phyloP scores from a whole-genome alignment of 768 basidiomycete species.

The Auricularia sp. region DNA sequence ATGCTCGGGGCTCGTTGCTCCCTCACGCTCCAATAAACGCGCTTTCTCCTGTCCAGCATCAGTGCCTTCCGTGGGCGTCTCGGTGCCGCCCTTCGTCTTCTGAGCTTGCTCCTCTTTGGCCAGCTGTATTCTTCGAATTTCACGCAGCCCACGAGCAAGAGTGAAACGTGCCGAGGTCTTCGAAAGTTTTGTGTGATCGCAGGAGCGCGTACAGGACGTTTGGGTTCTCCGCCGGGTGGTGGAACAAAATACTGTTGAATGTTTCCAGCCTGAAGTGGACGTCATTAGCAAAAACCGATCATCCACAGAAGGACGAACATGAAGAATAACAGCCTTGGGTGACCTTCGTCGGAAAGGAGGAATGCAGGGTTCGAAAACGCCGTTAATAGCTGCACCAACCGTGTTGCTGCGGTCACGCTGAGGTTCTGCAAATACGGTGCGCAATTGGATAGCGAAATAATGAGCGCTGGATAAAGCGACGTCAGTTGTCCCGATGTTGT shows the following conservation, averaged over 20 bases:
- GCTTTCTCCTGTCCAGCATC: slow-evolving; percentile 48
- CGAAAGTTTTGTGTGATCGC: slow-evolving; percentile 73
- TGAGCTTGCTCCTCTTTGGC: slow-evolving; percentile 58
- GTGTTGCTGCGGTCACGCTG: slow-evolving; percentile 68
- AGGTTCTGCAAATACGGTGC: slow-evolving; percentile 81
- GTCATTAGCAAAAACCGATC: neutral
- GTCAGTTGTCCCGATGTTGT: slow-evolving; percentile 75
- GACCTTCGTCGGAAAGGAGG: slow-evolving; percentile 86
- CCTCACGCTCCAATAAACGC: slow-evolving; percentile 49
- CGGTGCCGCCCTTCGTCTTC: slow-evolving; percentile 16
- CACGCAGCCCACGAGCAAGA: slow-evolving; percentile 70
- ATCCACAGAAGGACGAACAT: slow-evolving; percentile 60
- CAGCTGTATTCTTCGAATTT: slow-evolving; percentile 65
- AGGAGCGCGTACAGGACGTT: slow-evolving; percentile 82
- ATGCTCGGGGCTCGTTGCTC: slow-evolving; percentile 10
- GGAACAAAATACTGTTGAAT: slow-evolving; percentile 75
- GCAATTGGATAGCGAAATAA: slow-evolving; percentile 81
- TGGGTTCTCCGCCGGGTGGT: slow-evolving; percentile 66
- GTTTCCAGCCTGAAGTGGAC: slow-evolving; percentile 60
- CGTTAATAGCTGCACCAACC: slow-evolving; percentile 79
- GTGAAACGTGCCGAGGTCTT: slow-evolving; percentile 90
- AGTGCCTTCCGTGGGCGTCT: slow-evolving; percentile 28
- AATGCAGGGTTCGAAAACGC: slow-evolving; percentile 88
- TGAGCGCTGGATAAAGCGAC: slow-evolving; percentile 83
- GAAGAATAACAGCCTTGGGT: slow-evolving; percentile 86